Base-by-base conservation (phyloP, 2,329 filamentous ascomycete species). In the Apiospora marii region DNA sequence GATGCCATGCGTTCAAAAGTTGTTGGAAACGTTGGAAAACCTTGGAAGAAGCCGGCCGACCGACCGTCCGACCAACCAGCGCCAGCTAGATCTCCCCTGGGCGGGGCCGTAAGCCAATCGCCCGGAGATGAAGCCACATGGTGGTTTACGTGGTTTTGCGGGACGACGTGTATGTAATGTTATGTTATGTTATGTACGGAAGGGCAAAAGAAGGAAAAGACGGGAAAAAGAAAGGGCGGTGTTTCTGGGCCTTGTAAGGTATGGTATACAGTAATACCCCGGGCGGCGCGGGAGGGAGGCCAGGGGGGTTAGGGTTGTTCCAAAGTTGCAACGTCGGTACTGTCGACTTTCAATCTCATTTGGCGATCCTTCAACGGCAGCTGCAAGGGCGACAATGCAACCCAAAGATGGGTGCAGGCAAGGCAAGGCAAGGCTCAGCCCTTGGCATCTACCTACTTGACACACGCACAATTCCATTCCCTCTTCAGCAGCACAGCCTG, bases 171-270 rank as follows among this genome's bases (percentile, higher is more conserved):
- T 13, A 30, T 30, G 27, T 30, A 30, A 30, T 30, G 27, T 30
- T 30, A 30, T 19, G 12, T 19, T n/a, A 14, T 24, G 24, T 10
- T 34, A 14, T 30, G 53, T 61, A 61, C 19, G 22, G 34, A 30
- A 64, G 71, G 22, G 48, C 22, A 49, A 22, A 14, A 51, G 34
- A 30, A 37, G 61, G 61, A 61, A 41, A 67, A 67, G 49, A 14
- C 37, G 19, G 24, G 58, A 30, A 68, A 44, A 37, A 30, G 41
- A 37, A 68, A 43, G 53, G 71, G 72, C 27, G 27, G 53, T 51
- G 27, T 70, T 71, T 72, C 69, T 68, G 74, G 73, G 70, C 68
- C 73, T 72, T 70, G 71, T 61, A 44, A 30, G 27, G 27, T 30
- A 30, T 30, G 27, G 27, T 30, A 30, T 30, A 30, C 27, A 2